Evolutionary conservation across 352 stramenopile genomes (phyloP), one percentile per base, ranked within the genome.

Genomic region (Phytophthora fragariae): DNA sequence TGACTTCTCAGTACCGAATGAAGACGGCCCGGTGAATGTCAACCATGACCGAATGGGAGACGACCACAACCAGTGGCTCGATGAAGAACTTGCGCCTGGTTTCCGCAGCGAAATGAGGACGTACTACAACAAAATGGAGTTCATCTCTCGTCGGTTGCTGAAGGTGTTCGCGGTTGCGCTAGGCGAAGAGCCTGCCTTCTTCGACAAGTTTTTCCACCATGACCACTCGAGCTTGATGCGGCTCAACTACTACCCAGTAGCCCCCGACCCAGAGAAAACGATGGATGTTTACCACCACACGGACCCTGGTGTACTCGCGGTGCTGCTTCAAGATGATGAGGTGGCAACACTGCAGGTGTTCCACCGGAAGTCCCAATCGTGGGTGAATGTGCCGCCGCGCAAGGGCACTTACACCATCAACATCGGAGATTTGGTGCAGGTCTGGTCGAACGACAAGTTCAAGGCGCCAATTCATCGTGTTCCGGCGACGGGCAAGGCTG

Each of bases 191-290:
- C 52, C 75, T 17, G 75, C 76, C 47, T 88, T 86, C 59, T 83
- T 92, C 39, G 82, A 92, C 57, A 68, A 85, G 70, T 91, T 89
- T 58, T 92, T 89, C 62, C 63, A 73, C 11, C 68, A 62, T 5
- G 62, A 72, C 41, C 95, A 98, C 73, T 97, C 92, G n/a, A 97
- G 82, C 50, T 96, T 97, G 64, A 65, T 99, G 61, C 81, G 96
- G 37, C 77, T 97, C 50, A 99, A 98, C 69, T 90, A 97, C 74
- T 99, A 98, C 79, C 94, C 94, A 1, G 65, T 89, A 0, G 69
- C 81, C 1, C 76, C 79, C 7, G 71, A 87, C 7, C 78, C 80
- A 2, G 73, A 74, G 57, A 80, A 68, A 15, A 76, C 77, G 10
- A 86, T 90, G 81, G 81, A 74, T 29, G 81, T 90, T 5, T 77